phyloP scores from a whole-genome alignment of 495 filamentous ascomycete species.

The Cenococcum geophilum region DNA sequence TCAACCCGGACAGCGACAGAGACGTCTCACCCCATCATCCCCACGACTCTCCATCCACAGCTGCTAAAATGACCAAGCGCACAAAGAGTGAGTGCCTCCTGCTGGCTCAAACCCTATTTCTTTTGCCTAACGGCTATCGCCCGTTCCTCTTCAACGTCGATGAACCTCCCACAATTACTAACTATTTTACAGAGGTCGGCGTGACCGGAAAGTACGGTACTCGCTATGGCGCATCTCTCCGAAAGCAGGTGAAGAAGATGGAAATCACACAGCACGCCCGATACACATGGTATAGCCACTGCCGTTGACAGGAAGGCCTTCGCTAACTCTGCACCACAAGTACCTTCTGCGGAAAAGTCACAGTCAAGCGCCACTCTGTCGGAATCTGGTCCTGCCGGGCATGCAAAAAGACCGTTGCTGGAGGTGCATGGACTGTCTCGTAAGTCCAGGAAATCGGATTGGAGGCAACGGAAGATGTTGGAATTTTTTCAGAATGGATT shows the following conservation, averaged over 20 bases:
- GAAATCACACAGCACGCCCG: conserved; percentile 48
- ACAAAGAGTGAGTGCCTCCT: conserved; percentile 64
- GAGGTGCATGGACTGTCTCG: conserved; percentile 95
- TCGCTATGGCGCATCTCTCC: conserved; percentile 97
- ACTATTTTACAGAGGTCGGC: conserved; percentile 17
- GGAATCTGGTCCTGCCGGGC: conserved; percentile 94
- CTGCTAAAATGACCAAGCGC: conserved; percentile 85
- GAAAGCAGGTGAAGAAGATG: conserved; percentile 99
- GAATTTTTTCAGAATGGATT: conserved; percentile 1
- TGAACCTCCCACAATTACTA: background rate
- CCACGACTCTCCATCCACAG: conserved; percentile 27
- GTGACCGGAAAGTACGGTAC: conserved; percentile 37
- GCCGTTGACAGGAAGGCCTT: no score
- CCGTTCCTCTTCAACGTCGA: background rate
- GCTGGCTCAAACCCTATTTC: conserved; percentile 31
- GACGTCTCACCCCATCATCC: conserved; percentile 29
- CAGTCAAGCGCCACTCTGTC: conserved; percentile 83
- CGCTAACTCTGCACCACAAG: background rate
- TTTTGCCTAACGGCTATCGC: conserved; percentile 24
- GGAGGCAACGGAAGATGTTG: background rate
- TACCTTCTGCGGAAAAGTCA: conserved; percentile 69
- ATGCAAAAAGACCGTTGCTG: conserved; percentile 73
- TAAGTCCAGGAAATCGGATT: conserved; percentile 46
- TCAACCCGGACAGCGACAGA: no score
- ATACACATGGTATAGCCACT: conserved; percentile 6